Evolutionary conservation across 2,329 filamentous ascomycete species (phyloP), one percentile per base, ranked within the genome.

Genomic region (Paecilomyces dactylethromorphus): DNA sequence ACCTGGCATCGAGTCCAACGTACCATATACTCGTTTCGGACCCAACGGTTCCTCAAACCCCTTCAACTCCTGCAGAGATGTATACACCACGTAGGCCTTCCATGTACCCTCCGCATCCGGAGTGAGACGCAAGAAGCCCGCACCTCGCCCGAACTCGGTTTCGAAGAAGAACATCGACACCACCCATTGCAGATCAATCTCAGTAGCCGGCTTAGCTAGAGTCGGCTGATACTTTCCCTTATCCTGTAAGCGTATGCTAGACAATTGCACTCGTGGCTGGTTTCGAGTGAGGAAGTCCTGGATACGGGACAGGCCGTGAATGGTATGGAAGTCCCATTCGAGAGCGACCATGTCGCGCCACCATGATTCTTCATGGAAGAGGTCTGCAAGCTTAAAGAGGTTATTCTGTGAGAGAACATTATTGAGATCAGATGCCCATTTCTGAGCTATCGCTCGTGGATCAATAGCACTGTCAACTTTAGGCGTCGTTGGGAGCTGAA

Each of bases 311-410:
- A 65, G 65, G 2, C 65, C 67, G 33, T 70, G 67, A 22, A 75
- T 63, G 4, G 74, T 74, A 18, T 69, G 74, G 55, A 75, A 67
- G 39, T 76, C 71, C 75, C 75, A 77, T 49, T 72, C 70, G 12
- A 77, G 60, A 6, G 69, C 69, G n/a, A 76, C 64, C 62, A 74
- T 72, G 32, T 77, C 75, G 3, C 75, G 70, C 72, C 74, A 76
- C 70, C 73, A 76, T 10, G 74, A 74, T n/a, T 75, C 73, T 18
- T 63, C 49, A 13, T 75, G 71, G 54, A 77, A 73, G 5, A 77
- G 62, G 1, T 57, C 32, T 24, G 59, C 31, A 11, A 71, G 55
- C 3, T 64, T 58, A 12, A 65, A 54, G 12, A 58, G 58, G 12
- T 63, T 60, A 18, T 60, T 62, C 2, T 26, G 59, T 5, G 61